Evolutionary conservation across 225 moss, liverwort and hornwort genomes (phyloP).

Genomic region (Pleurozium schreberi): DNA sequence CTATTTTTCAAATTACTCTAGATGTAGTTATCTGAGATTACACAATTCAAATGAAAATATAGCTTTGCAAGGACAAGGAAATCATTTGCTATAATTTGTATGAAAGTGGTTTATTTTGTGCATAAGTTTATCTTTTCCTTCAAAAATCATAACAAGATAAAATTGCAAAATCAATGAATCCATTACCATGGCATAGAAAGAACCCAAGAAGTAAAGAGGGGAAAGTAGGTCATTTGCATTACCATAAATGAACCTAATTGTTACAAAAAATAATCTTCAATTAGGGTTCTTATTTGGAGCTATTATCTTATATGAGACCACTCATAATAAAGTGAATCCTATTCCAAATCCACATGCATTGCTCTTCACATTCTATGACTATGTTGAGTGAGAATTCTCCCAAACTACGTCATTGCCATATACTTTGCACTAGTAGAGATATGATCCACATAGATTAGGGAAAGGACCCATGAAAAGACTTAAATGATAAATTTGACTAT

Average conservation of each 20-base stretch:
- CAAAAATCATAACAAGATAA: background rate
- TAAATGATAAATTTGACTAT: too few relatives aligned
- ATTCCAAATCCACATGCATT: background rate
- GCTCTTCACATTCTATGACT: background rate
- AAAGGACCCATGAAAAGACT: too few relatives aligned
- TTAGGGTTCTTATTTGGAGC: too few relatives aligned
- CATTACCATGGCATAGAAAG: background rate
- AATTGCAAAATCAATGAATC: background rate
- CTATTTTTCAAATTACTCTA: background rate
- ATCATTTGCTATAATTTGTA: background rate
- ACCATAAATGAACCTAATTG: background rate
- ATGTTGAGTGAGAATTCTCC: background rate
- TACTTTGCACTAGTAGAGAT: background rate
- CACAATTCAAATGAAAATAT: background rate
- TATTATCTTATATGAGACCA: background rate
- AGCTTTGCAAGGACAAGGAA: background rate
- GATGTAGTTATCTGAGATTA: background rate
- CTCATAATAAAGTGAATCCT: background rate
- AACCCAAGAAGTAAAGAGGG: background rate
- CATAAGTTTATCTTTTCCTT: background rate
- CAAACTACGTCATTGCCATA: background rate
- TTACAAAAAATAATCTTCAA: too few relatives aligned
- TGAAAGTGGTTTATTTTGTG: background rate
- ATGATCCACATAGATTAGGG: background rate
- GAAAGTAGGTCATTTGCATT: background rate